Conservation (phyloP, 1,139 yeast species). For the Candida glucosophila region DNA sequence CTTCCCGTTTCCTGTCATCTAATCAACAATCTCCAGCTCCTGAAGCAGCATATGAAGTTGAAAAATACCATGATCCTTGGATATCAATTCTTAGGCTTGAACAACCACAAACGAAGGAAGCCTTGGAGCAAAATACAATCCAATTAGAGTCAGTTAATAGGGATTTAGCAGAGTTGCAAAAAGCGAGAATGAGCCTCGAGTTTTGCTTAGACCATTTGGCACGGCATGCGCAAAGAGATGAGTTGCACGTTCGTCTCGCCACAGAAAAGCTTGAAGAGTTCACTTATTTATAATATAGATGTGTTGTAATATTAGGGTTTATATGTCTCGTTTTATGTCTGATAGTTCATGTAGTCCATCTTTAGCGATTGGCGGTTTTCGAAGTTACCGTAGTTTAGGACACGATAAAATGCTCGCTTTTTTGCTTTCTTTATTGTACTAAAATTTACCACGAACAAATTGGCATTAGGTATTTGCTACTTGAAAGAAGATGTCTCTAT, state of each 20-base stretch:
- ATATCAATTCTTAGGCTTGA: constrained; percentile 15
- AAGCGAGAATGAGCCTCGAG: constrained; percentile 14
- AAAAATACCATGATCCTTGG: constrained; percentile 21
- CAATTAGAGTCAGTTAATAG: constrained; percentile 15
- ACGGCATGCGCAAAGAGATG: constrained; percentile 24
- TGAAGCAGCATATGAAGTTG: constrained; percentile 2
- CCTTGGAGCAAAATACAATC: constrained; percentile 12
- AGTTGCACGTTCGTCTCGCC: constrained; percentile 27
- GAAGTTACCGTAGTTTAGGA: too few species aligned
- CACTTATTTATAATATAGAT: constrained; percentile 25
- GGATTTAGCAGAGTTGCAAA: constrained; percentile 20
- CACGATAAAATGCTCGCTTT: too few species aligned
- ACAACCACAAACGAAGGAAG: constrained; percentile 13
- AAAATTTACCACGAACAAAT: too few species aligned
- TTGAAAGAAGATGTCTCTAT: too few species aligned
- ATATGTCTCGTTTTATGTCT: too few species aligned
- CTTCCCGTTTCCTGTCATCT: not conserved
- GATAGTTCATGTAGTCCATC: too few species aligned
- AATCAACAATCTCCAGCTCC: too few species aligned
- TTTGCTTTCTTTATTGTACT: too few species aligned
- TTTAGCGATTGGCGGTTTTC: too few species aligned
- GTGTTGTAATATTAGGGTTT: too few species aligned
- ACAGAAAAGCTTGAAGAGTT: constrained; percentile 37
- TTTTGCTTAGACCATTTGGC: constrained; percentile 17
- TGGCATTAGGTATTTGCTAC: too few species aligned